Evolutionary conservation across 1,139 yeast species (phyloP), one percentile per base, ranked within the genome.

Genomic region (Geotrichum restrictum): DNA sequence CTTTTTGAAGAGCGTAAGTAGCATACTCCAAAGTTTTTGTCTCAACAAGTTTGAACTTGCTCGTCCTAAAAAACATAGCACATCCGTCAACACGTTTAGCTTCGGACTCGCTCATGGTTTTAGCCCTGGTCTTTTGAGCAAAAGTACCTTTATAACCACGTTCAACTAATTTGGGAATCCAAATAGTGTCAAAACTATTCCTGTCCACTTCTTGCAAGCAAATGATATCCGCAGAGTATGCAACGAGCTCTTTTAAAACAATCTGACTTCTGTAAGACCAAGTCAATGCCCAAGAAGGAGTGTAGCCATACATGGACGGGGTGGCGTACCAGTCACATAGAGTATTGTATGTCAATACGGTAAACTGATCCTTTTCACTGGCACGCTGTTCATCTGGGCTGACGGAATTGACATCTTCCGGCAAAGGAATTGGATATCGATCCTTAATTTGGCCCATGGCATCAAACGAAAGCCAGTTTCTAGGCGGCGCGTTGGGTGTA

Each of bases 141-240:
- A 88, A 89, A 33, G 81, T 71, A 27, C 95, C 93, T 60, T 81
- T 79, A 70, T 93, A 94, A 13, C 96, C 97, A 51, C 78, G 74
- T 51, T 81, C 78, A 21, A 76, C 76, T 78, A 94, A 76, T 46
- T 82, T 67, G 18, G 95, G 95, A 4, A 76, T 73, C 95, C 97
- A 89, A 68, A 81, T 85, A 48, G 88, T 95, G 62, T 87, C 93
- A 69, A 76, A 89, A 0, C 94, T 84, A 58, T 81, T 80, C 1
- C 93, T 83, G 70, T 93, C 98, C 45, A 93, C 97, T 71, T 93
- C 99, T 74, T 93, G 98, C 73, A 93, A 75, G 73, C 98, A 91
- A 32, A 93, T 72, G 43, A 94, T 75, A 68, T 93, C 98, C 29
- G 91, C 77, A 55, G 79, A 77, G 61, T 75, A 79, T 16, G 75